Evolutionary conservation across 495 filamentous ascomycete genomes (phyloP).

Genomic region (Viridothelium virens): DNA sequence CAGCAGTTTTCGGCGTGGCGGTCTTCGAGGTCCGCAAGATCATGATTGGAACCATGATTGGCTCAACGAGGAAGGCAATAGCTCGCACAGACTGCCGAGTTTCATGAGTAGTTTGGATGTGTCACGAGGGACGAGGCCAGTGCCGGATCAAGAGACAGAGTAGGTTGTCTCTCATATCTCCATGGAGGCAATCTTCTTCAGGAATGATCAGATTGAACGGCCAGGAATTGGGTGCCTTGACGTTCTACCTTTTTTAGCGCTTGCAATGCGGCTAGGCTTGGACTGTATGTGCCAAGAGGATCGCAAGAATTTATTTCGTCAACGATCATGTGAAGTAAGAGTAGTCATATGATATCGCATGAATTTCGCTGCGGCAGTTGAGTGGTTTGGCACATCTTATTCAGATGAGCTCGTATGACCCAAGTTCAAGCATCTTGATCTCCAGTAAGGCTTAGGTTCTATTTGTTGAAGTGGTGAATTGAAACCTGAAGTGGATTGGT

Average conservation of each 20-base stretch:
- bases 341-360: not conserved
- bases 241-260: not conserved
- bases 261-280: not conserved
- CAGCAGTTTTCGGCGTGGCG: not conserved
- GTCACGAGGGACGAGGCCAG: not conserved
- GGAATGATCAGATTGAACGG: not conserved
- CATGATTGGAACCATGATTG: slow-evolving; percentile 9
- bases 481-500: too few relatives aligned
- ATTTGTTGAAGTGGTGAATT: too few relatives aligned
- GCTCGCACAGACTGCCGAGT: not conserved
- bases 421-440: not conserved
- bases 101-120: slow-evolving; percentile 1
- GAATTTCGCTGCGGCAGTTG: not conserved
- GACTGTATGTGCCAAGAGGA: not conserved
- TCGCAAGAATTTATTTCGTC: too few relatives aligned
- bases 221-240: too few relatives aligned
- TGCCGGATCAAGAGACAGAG: slow-evolving; percentile 6
- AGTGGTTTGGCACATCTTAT: not conserved
- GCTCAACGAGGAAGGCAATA: not conserved
- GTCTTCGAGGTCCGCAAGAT: not conserved
- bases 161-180: not conserved
- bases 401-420: not conserved
- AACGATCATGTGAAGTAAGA: not conserved
- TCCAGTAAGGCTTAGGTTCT: not conserved
- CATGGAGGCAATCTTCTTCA: not conserved